Evolutionary conservation across 768 basidiomycete species (phyloP).

Genomic region (Amanita rimosa): DNA sequence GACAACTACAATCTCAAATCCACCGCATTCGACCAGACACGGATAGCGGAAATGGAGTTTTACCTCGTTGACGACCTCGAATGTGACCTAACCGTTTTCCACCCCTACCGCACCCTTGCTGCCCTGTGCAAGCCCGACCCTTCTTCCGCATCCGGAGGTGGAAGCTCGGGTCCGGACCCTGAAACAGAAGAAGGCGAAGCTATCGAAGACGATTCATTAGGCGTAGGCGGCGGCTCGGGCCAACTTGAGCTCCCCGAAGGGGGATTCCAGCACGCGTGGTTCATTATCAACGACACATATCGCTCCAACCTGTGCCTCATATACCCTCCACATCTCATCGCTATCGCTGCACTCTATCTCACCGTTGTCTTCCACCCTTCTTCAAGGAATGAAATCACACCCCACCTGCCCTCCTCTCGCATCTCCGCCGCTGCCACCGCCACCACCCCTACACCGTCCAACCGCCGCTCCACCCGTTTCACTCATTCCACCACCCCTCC

Average conservation of each 20-base stretch:
- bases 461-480: slow-evolving; percentile 47
- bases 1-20: slow-evolving; percentile 63
- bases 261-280: slow-evolving; percentile 91
- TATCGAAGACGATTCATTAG: slow-evolving; percentile 28
- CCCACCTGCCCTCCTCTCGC: slow-evolving; percentile 16
- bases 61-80: slow-evolving; percentile 95
- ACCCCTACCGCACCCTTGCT: slow-evolving; percentile 86
- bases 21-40: slow-evolving; percentile 84
- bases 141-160: slow-evolving; percentile 13
- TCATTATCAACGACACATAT: slow-evolving; percentile 94
- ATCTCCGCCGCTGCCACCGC: slow-evolving; percentile 6
- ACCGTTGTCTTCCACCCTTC: slow-evolving; percentile 66
- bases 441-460: slow-evolving; percentile 20
- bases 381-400: slow-evolving; percentile 31
- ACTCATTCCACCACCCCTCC: slow-evolving; percentile 18
- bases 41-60: slow-evolving; percentile 98
- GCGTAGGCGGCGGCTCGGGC: slow-evolving; percentile 36
- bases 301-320: slow-evolving; percentile 89
- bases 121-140: slow-evolving; percentile 59
- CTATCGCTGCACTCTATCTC: slow-evolving; percentile 85
- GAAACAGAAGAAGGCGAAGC: slow-evolving; percentile 42
- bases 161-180: slow-evolving; percentile 16
- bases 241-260: slow-evolving; percentile 65
- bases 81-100: slow-evolving; percentile 88
- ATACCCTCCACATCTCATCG: slow-evolving; percentile 91